These are phyloP conservation scores for Stemphylium vesicarium DNA, from an alignment of 2,329 filamentous ascomycete genomes.

Conservation along the genomic window DNA sequence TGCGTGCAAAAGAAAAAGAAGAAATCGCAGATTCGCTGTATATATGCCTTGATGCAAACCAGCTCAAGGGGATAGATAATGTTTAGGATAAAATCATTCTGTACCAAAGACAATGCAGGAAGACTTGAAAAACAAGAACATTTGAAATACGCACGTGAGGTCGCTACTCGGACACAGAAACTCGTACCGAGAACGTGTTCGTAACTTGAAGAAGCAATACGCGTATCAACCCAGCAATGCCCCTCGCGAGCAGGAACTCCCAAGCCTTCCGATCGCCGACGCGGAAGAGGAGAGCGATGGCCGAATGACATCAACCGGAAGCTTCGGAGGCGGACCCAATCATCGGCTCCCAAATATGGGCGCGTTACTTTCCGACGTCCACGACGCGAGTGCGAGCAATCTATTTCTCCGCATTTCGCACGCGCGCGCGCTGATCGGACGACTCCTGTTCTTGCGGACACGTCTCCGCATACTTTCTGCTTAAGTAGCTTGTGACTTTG, in stretches of 20 bases:
- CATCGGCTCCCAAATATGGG: slow-evolving; percentile 16
- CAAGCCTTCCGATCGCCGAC: not conserved
- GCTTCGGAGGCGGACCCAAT: slow-evolving; percentile 14
- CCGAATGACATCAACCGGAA: slow-evolving; percentile 20
- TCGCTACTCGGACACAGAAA: too few species aligned
- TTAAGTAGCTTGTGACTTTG: not conserved
- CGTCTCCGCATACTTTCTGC: slow-evolving; percentile 7
- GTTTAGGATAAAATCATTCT: not conserved
- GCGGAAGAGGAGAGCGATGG: not conserved
- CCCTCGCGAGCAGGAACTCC: not conserved
- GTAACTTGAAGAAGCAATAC: too few species aligned
- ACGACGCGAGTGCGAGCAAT: slow-evolving; percentile 18
- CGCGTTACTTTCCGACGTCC: slow-evolving; percentile 13
- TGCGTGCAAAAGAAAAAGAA: not conserved
- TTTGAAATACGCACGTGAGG: too few species aligned
- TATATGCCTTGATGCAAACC: not conserved
- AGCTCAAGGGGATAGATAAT: not conserved
- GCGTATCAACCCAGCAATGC: too few species aligned
- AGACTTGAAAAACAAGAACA: not conserved
- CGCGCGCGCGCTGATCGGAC: not conserved
- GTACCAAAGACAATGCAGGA: too few species aligned
- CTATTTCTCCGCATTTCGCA: slow-evolving; percentile 18
- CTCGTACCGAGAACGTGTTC: too few species aligned
- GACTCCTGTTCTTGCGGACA: slow-evolving; percentile 10
- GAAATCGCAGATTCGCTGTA: not conserved